These are phyloP conservation scores for Yarrowia alimentaria DNA, from an alignment of 805 yeast species.

Conservation along the genomic window DNA sequence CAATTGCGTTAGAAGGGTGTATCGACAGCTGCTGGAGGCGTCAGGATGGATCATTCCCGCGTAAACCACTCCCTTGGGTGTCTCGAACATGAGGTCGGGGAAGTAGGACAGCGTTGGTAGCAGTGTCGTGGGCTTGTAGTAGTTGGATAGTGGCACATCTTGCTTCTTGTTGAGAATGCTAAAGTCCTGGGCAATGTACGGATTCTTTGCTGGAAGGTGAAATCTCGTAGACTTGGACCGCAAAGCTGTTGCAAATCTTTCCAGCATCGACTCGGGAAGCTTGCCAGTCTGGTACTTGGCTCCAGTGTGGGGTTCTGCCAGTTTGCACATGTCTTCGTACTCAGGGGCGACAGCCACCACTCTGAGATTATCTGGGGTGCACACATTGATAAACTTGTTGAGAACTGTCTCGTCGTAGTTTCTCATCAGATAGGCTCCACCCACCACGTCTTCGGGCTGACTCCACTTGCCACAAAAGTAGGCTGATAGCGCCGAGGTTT, in stretches of 20 bases:
- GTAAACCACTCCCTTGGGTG: conserved; percentile 4
- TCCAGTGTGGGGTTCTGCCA: conserved; percentile 8
- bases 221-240: background rate
- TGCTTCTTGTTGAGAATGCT: background rate
- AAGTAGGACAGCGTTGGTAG: background rate
- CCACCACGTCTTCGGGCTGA: conserved; percentile 64
- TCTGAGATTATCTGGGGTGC: conserved; percentile 62
- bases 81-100: conserved; percentile 12
- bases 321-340: conserved; percentile 44
- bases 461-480: conserved; percentile 55
- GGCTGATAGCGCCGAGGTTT: conserved; percentile 68
- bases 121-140: conserved; percentile 3
- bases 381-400: conserved; percentile 47
- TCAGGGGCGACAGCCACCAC: conserved; percentile 54
- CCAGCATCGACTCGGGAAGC: background rate
- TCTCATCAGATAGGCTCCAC: conserved; percentile 51
- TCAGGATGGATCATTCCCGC: background rate
- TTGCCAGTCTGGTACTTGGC: background rate
- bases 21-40: background rate
- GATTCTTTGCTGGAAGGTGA: conserved; percentile 4
- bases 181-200: conserved; percentile 11
- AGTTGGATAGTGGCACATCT: background rate
- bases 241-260: background rate
- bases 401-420: conserved; percentile 59
- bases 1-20: background rate